Evolutionary conservation across 495 filamentous ascomycete species (phyloP), one percentile per base, ranked within the genome.

Genomic region (Neurospora sp.): DNA sequence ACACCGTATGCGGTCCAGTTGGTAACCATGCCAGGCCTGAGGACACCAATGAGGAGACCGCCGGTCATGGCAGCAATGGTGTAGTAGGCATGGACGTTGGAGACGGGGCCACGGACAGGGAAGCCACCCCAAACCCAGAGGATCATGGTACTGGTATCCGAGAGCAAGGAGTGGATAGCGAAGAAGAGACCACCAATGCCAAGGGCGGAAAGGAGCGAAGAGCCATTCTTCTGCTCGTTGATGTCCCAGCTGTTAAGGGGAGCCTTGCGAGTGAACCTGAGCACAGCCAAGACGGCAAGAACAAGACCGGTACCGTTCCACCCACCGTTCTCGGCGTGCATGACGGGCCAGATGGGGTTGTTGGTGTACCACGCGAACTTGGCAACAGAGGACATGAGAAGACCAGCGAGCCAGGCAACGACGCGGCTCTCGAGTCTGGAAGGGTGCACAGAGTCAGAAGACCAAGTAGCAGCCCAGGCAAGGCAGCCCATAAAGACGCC

Each of bases 81-180:
- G 74, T 89, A 88, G 71, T 92, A 92, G 69, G 93, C 96, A 78
- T 99, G 94, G 27, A 94, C 92, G 68, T 89, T 94, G 70, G 94
- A 90, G 61, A 97, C 88, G 5, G 96, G 96, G 5, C 96, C 96
- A 68, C 92, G 88, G 69, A 98, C 88, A 46, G 96, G 96, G 77
- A 92, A 98, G 20, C 96, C 96, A 74, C 97, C 94, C 96, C 96
- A 99, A n/a, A 92, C 93, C 96, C 96, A 99, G 35, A 93, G 86
- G 73, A 98, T 97, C 94, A 98, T 98, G 40, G 96, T 99, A 83
- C 96, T 98, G 0, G 94, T 98, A 79, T 99, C 96, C 0, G 96
- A 97, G 37, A 99, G 86, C 16, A 98, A 87, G 3, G 94, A 97
- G 78, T 98, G 94, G 78, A 98, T 84, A n/a, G 87, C 93, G 76